Evolutionary conservation across 371 early-diverging fungal species (phyloP), one percentile per base, ranked within the genome.

Genomic region (Rhizopus arrhizus): DNA sequence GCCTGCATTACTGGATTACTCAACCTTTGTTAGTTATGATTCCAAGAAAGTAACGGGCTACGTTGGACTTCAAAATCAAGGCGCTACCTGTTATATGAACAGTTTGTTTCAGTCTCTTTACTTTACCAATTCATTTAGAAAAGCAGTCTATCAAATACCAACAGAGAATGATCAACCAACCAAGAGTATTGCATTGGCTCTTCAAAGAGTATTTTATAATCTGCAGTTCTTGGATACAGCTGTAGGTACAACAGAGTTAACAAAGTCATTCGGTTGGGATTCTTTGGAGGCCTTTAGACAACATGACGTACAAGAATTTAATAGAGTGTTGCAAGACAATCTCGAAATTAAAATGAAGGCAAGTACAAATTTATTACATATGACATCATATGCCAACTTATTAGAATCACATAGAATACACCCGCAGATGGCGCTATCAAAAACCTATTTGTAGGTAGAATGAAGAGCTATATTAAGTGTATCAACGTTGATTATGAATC

Each of bases 31-130:
- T 45, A 89, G 89, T 68, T 94, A 89, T 64, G 91, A 93, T 70
- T 93, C 96, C 48, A 92, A 92, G 71, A 84, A 85, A 54, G 84
- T 87, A 61, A 95, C 97, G 10, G 97, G 98, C 15, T 92, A 79
- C 70, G 92, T 97, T 49, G 99, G 99, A 0, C 75, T 99, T 63
- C 88, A 88, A 54, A 99, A 99, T 75, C 96, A 98, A 72, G 99
- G 99, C 11, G 99, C 99, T 11, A 99, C 99, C 0, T 98, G 99
- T 80, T 99, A 99, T 74, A 94, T 98, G 92, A 99, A 99, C 81
- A 95, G 98, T 38, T 83, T 99, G 13, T 87, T 99, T 42, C 99
- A 99, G 72, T 94, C 96, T 8, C 83, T 99, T 28, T 98, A 90
- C 73, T 94, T 94, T 68, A 97, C 98, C 35, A 94, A 91, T 62